A percentile compares a stretch with the other conserved stretches of the same genome.
These are phyloP conservation scores for Crithidia expoeki DNA, from an alignment of 208 protist species.

Conservation along the genomic window DNA sequence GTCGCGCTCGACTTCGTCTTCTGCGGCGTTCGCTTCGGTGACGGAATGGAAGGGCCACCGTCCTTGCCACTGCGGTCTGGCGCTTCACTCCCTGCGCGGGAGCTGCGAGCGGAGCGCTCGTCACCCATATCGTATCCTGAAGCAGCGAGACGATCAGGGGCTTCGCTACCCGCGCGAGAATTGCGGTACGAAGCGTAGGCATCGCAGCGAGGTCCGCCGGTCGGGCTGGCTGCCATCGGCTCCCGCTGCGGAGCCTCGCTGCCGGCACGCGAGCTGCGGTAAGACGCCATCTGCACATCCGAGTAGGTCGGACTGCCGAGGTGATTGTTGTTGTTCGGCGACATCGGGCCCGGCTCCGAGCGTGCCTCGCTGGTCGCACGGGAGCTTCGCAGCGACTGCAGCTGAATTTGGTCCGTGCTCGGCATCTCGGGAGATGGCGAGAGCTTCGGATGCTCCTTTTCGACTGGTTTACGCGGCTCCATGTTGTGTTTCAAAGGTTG, in stretches of 20 bases:
- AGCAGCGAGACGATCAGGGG: conserved; percentile 32
- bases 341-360: conserved; percentile 27
- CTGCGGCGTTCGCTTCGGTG: conserved; percentile 28
- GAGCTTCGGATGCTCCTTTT: conserved; percentile 29
- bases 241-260: conserved; percentile 58
- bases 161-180: conserved; percentile 59
- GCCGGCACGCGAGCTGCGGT: conserved; percentile 45
- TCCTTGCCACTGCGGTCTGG: conserved; percentile 30
- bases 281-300: conserved; percentile 43
- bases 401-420: conserved; percentile 19
- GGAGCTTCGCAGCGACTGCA: conserved; percentile 38
- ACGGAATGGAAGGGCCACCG: conserved; percentile 16
- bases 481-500: too few relatives aligned
- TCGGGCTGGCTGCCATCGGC: conserved; percentile 12
- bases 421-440: conserved; percentile 55
- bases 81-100: conserved; percentile 49
- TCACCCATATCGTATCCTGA: conserved; percentile 17
- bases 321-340: conserved; percentile 10
- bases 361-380: conserved; percentile 56
- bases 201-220: conserved; percentile 13
- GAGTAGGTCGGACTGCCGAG: conserved; percentile 11
- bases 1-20: conserved; percentile 24
- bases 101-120: conserved; percentile 38
- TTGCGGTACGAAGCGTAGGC: conserved; percentile 25
- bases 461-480: conserved; percentile 29